Evolutionary conservation across 2,329 filamentous ascomycete genomes (phyloP), one percentile per base, ranked within the genome.

Genomic region (Pseudogymnoascus sp.): DNA sequence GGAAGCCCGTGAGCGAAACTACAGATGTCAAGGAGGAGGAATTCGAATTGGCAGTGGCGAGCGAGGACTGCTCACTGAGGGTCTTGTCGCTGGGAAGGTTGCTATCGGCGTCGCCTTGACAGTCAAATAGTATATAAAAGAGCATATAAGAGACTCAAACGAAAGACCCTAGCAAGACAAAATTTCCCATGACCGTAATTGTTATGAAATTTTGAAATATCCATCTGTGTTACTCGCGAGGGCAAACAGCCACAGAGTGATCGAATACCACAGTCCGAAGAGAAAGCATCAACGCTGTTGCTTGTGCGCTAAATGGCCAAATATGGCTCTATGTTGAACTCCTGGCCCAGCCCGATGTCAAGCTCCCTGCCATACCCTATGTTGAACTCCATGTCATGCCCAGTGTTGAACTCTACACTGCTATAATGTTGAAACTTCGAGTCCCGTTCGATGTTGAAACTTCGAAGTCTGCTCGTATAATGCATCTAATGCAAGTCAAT

Each of bases 31-130:
- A 56, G n/a, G 50, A 56, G 29, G 50, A 33, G 29, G 33, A 38
- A 35, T 38, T 61, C 13, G 71, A 73, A 11, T 66, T 72, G 16
- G 72, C 70, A 44, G 71, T 74, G 56, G 73, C 72, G 35, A 73
- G 85, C 61, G 85, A 87, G 68, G 85, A 88, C 71, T 79, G 80
- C 66, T 86, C 85, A 44, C 72, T 87, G 59, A 78, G 85, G 67
- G 74, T 88, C 64, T 86, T 85, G 72, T 76, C 77, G 65, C 59
- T 66, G 69, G 63, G 61, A 35, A 56, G 50, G 29, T 33, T 33
- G 50, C 14, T 56, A 33, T 56, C 50, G 4, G 5, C 29, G 50
- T 56, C 50, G 26, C 29, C 50, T 56, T 56, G 50, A 56, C 16
- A 19, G 29, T n/a, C 50, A 29, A 7, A 56, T 33, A 56, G 29